Evolutionary conservation across 2,329 filamentous ascomycete genomes (phyloP).

Genomic region (Neonectria coccinea): DNA sequence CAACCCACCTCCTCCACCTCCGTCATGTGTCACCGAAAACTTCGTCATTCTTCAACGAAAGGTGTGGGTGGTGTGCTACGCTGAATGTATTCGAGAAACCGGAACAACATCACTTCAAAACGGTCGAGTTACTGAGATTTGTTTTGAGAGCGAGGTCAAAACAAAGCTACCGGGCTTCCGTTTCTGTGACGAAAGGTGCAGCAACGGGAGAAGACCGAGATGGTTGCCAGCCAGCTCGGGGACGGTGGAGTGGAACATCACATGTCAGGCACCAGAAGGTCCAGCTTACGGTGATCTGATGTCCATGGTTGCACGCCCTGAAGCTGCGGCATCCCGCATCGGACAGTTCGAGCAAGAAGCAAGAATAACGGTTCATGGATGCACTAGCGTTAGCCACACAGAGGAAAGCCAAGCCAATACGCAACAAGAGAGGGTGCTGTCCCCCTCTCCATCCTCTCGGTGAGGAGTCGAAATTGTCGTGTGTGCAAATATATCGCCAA

Average conservation of each 20-base stretch:
- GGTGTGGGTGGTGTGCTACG: not conserved
- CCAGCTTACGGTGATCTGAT: conserved; percentile 16
- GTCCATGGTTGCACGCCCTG: conserved; percentile 15
- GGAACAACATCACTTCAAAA: too few species aligned
- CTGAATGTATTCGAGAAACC: not conserved
- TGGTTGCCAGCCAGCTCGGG: conserved; percentile 5
- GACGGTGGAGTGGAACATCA: conserved; percentile 12
- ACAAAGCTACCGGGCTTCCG: not conserved
- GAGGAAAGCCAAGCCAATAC: not conserved
- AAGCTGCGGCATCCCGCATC: not conserved
- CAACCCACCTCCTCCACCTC: not conserved
- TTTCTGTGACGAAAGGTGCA: not conserved
- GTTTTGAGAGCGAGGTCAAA: not conserved
- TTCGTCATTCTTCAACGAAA: not conserved
- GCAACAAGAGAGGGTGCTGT: not conserved
- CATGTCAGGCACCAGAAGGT: conserved; percentile 26
- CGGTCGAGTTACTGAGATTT: not conserved
- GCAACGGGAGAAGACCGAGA: not conserved
- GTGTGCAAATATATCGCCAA: not conserved
- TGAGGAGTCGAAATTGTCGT: not conserved
- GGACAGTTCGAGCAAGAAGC: not conserved
- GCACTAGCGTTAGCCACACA: not conserved
- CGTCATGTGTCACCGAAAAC: conserved; percentile 7
- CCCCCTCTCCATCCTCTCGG: not conserved
- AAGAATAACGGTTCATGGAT: not conserved